phyloP scores from a whole-genome alignment of 2,329 filamentous ascomycete species.

The Cercospora canescens region DNA sequence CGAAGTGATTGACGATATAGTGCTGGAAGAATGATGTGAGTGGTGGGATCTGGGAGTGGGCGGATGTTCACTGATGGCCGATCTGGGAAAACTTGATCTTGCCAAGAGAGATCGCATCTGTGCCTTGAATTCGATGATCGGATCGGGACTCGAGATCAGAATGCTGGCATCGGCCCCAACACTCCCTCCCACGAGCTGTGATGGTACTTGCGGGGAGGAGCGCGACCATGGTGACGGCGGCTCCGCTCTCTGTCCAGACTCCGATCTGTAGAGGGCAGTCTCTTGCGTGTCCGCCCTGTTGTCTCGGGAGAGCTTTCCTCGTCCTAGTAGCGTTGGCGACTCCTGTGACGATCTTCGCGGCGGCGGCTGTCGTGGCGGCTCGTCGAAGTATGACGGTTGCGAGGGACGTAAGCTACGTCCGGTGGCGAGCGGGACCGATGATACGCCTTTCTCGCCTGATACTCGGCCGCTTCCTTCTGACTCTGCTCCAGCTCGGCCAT shows the following conservation, averaged over 20 bases:
- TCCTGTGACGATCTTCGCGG: constrained; percentile 25
- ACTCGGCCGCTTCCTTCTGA: constrained; percentile 30
- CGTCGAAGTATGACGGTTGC: constrained; percentile 25
- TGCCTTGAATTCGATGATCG: constrained; percentile 14
- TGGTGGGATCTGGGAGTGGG: constrained; percentile 17
- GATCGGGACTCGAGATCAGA: constrained; percentile 19
- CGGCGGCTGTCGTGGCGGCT: constrained; percentile 17
- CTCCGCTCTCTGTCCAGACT: constrained; percentile 32
- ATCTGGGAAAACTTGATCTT: constrained; percentile 1
- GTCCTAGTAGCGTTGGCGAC: constrained; percentile 19
- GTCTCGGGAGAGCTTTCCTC: constrained; percentile 29
- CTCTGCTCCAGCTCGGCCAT: constrained; percentile 28
- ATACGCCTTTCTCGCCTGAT: constrained; percentile 25
- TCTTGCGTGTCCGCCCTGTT: constrained; percentile 17
- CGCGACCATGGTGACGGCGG: constrained; percentile 31
- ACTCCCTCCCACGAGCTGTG: constrained; percentile 37
- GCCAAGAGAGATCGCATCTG: neutral
- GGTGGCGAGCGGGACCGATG: constrained; percentile 33
- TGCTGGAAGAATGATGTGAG: constrained; percentile 10
- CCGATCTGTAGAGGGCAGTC: constrained; percentile 27
- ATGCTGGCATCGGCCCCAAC: constrained; percentile 34
- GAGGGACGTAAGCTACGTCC: constrained; percentile 25
- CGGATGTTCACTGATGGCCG: constrained; percentile 1
- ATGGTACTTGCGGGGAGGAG: constrained; percentile 34
- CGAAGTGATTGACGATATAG: constrained; percentile 17